These are phyloP conservation scores for Nannochloris sp. DNA, from an alignment of 139 green algal genomes.

Conservation along the genomic window DNA sequence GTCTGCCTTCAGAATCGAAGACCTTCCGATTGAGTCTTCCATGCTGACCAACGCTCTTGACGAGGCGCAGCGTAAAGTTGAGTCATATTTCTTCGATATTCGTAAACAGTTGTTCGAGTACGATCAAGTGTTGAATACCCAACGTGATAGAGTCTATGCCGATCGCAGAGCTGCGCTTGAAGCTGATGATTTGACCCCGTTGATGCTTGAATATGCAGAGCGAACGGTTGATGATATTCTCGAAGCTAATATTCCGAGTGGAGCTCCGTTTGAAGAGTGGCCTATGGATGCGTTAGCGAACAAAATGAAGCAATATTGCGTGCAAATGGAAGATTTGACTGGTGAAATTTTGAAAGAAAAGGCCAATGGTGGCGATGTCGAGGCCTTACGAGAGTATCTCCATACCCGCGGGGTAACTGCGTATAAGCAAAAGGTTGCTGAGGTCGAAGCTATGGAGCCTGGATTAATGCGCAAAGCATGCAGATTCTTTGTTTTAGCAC, in stretches of 20 bases:
- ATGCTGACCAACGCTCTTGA: constrained; percentile 94
- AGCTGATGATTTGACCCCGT: constrained; percentile 44
- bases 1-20: constrained; percentile 81
- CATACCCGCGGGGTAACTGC: constrained; percentile 49
- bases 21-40: constrained; percentile 93
- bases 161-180: constrained; percentile 78
- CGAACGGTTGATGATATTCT: constrained; percentile 95
- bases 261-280: constrained; percentile 66
- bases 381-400: constrained; percentile 63
- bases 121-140: constrained; percentile 96
- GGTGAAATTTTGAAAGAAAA: constrained; percentile 20
- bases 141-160: constrained; percentile 89
- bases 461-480: constrained; percentile 77
- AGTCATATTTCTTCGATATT: constrained; percentile 98
- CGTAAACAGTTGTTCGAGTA: constrained; percentile 96
- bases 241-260: constrained; percentile 83
- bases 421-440: constrained; percentile 65
- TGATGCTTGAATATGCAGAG: constrained; percentile 92
- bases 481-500: constrained; percentile 90
- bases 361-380: constrained; percentile 44
- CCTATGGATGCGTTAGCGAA: constrained; percentile 66
- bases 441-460: constrained; percentile 67
- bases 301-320: constrained; percentile 96
- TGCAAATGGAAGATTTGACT: constrained; percentile 69
- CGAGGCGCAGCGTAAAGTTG: constrained; percentile 91